A percentile compares a stretch with the other conserved stretches of the same genome.
phyloP scores from a whole-genome alignment of 371 early-diverging fungal genomes.

The Enteropsectra breve region DNA sequence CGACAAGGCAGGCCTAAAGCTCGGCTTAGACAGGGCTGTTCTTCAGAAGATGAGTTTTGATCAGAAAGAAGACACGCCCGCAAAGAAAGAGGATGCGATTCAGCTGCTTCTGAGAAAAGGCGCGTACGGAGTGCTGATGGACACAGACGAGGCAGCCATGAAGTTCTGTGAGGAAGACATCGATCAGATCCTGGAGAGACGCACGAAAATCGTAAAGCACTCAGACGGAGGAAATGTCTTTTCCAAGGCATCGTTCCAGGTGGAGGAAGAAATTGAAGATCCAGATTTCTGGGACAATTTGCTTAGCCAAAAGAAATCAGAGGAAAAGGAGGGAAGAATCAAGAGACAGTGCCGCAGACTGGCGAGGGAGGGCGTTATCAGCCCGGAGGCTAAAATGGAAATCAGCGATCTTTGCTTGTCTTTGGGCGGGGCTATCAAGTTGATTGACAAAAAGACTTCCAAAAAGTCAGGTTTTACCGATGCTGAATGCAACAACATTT shows the following conservation, averaged over 20 bases:
- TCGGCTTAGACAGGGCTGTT: slow-evolving; percentile 77
- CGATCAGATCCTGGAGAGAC: slow-evolving; percentile 77
- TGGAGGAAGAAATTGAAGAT: slow-evolving; percentile 73
- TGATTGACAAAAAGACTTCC: too few species aligned
- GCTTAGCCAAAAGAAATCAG: slow-evolving; percentile 61
- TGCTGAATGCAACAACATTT: not conserved
- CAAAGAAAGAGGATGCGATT: slow-evolving; percentile 68
- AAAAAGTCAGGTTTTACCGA: not conserved
- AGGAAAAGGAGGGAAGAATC: slow-evolving; percentile 55
- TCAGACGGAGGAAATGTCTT: slow-evolving; percentile 67
- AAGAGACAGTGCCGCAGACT: slow-evolving; percentile 55
- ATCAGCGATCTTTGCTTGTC: slow-evolving; percentile 10
- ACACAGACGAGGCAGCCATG: slow-evolving; percentile 65
- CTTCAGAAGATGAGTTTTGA: slow-evolving; percentile 67
- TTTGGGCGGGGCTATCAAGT: not conserved
- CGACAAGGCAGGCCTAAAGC: slow-evolving; percentile 79
- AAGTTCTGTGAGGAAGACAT: slow-evolving; percentile 87
- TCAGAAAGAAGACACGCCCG: slow-evolving; percentile 25
- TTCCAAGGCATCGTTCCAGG: slow-evolving; percentile 79
- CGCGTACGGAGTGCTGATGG: slow-evolving; percentile 66
- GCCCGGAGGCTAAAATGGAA: slow-evolving; percentile 20
- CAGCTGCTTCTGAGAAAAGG: slow-evolving; percentile 73
- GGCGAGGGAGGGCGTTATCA: slow-evolving; percentile 51
- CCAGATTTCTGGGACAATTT: slow-evolving; percentile 92
- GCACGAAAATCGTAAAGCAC: slow-evolving; percentile 75